phyloP scores from a whole-genome alignment of 2,329 filamentous ascomycete species.

The Fusarium brevicatenulatum region DNA sequence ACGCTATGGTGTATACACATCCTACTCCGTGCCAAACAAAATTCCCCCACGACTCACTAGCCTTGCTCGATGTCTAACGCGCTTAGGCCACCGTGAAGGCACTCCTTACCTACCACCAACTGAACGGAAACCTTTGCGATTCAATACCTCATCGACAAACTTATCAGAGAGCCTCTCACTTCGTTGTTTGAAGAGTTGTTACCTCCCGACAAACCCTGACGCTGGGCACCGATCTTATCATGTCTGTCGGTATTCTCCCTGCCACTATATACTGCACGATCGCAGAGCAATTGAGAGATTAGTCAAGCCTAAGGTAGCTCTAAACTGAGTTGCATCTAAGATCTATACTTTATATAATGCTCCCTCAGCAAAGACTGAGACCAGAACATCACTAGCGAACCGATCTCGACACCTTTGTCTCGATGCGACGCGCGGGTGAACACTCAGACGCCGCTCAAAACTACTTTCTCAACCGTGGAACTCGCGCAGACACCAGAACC shows the following conservation, averaged over 20 bases:
- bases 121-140: too few species aligned
- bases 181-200: not conserved
- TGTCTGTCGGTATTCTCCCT: not conserved
- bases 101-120: too few species aligned
- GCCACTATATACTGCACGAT: not conserved
- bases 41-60: not conserved
- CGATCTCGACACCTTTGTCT: not conserved
- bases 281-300: not conserved
- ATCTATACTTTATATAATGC: not conserved
- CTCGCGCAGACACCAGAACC: rapidly evolving
- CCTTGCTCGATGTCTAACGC: not conserved
- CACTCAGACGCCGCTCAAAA: too few species aligned
- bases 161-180: not conserved
- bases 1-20: not conserved
- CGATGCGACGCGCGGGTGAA: too few species aligned
- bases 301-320: not conserved
- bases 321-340: not conserved
- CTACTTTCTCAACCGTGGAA: too few species aligned
- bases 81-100: too few species aligned
- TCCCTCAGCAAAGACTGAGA: not conserved
- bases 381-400: not conserved
- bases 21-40: not conserved
- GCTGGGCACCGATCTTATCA: not conserved
- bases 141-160: too few species aligned
- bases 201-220: not conserved